Conservation (phyloP, 2,329 filamentous ascomycete genomes). For the Emmonsia crescens region DNA sequence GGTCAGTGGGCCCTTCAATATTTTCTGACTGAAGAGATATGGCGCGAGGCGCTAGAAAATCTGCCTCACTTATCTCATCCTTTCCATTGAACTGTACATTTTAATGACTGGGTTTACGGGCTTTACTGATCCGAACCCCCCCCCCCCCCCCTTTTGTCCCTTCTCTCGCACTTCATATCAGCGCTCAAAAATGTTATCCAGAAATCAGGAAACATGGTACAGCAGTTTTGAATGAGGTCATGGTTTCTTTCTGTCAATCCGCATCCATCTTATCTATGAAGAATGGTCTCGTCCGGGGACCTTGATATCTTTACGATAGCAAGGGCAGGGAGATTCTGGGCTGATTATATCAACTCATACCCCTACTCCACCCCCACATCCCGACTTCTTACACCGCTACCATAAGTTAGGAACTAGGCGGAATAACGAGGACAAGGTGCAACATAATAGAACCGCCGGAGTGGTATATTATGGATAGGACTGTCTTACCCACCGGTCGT, state of each 20-base stretch:
- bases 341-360: not conserved
- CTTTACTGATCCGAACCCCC: too few relatives aligned
- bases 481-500: not conserved
- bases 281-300: not conserved
- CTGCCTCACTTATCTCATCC: not conserved
- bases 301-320: not conserved
- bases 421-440: not conserved
- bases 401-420: not conserved
- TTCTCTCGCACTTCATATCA: too few relatives aligned
- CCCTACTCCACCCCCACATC: not conserved
- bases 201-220: not conserved
- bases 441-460: not conserved
- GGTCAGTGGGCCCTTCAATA: not conserved
- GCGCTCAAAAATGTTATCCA: too few relatives aligned
- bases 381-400: too few relatives aligned
- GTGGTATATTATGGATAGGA: not conserved
- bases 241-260: not conserved
- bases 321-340: not conserved
- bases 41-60: not conserved
- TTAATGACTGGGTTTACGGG: too few relatives aligned
- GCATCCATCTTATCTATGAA: not conserved
- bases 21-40: not conserved
- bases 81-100: not conserved
- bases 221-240: not conserved
- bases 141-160: too few relatives aligned